Evolutionary conservation across 2,329 filamentous ascomycete species (phyloP).

Genomic region (Alternaria sp.): DNA sequence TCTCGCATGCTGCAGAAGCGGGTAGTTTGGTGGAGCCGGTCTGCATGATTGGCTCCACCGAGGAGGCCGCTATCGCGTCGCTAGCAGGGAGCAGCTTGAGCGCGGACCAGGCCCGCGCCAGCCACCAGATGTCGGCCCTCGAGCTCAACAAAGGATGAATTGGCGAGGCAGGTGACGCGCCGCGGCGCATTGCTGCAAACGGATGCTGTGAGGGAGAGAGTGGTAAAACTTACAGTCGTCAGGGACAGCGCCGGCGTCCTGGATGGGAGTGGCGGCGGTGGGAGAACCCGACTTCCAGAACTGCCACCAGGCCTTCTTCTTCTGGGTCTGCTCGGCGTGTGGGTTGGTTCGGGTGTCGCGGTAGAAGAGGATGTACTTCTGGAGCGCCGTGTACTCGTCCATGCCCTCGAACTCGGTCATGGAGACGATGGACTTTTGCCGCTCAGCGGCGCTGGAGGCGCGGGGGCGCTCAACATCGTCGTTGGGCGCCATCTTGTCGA

Average conservation of each 20-base stretch:
- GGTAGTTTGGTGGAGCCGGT: conserved; percentile 23
- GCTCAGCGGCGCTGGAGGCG: conserved; percentile 36
- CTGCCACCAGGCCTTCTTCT: conserved; percentile 63
- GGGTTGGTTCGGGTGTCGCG: conserved; percentile 62
- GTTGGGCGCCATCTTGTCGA: conserved; percentile 30
- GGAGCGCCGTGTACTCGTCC: conserved; percentile 70
- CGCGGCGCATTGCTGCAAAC: not conserved
- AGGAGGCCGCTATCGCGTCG: conserved; percentile 14
- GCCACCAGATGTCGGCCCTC: conserved; percentile 12
- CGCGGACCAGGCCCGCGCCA: conserved; percentile 17
- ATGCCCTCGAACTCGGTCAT: conserved; percentile 52
- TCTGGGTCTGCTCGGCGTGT: conserved; percentile 53
- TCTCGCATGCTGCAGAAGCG: conserved; percentile 12
- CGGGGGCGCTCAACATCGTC: conserved; percentile 46
- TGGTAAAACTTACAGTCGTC: conserved; percentile 55
- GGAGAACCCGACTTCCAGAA: conserved; percentile 58
- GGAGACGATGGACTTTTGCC: conserved; percentile 45
- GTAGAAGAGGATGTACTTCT: conserved; percentile 72
- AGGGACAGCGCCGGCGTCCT: conserved; percentile 56
- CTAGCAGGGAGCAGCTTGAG: conserved; percentile 20
- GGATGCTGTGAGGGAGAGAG: not conserved
- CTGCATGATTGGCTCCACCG: conserved; percentile 28
- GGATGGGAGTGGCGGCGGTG: conserved; percentile 33
- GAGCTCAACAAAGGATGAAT: conserved; percentile 14
- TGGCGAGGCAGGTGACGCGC: not conserved